Evolutionary conservation across 345 rosid genomes (phyloP), one percentile per base, ranked within the genome.

Genomic region (Aquilaria malaccensis): DNA sequence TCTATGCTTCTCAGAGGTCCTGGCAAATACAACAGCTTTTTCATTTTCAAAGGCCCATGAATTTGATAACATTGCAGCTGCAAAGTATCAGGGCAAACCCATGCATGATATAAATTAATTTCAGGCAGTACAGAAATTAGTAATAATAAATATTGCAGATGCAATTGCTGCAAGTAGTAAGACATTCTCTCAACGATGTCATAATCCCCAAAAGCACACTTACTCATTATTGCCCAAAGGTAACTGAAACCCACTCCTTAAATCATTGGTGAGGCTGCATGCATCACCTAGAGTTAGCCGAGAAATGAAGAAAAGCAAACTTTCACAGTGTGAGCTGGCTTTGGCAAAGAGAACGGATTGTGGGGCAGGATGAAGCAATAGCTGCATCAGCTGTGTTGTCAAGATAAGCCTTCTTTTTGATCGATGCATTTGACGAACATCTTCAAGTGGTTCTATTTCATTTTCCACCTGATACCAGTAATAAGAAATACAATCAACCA

Each of bases 311-410:
- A 80, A 80, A 29, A 65, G 67, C 43, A 84, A 67, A 71, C 67
- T 68, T 59, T 77, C 82, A 65, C 64, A 77, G 62, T 65, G 69
- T 60, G 80, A 70, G 43, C 65, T 37, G 29, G 79, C 80, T 64
- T 81, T 74, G 32, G 80, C 79, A 56, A 70, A 71, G 56, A 87
- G 70, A 62, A 79, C 50, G 63, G 79, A 68, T 22, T 77, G 68
- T 45, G 79, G 76, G 33, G 88, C 74, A 58, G 92, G 82, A 45
- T 41, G 69, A 74, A 87, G 55, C 45, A 90, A 69, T 58, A 77
- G 79, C 69, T 87, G 95, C 84, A 82, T 80, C 59, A 85, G 90
- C 66, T 83, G 85, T 54, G 83, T 80, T 15, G 90, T 75, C 71
- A 73, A 51, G 57, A 85, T 58, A 61, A 87, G 81, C 72, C 97